Evolutionary conservation across 768 basidiomycete genomes (phyloP).

Genomic region (Trametes cingulata): DNA sequence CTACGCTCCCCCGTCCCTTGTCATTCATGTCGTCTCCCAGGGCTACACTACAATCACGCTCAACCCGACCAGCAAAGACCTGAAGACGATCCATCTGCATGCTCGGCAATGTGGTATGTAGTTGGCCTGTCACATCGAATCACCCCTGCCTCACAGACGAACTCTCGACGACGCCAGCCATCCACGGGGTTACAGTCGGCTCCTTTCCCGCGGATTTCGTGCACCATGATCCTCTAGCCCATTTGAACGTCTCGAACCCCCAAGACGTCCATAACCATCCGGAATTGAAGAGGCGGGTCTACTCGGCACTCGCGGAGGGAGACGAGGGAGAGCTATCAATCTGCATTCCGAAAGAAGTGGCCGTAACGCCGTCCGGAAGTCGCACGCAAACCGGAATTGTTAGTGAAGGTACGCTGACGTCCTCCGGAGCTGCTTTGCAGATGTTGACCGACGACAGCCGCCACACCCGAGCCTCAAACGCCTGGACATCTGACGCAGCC

Average conservation of each 20-base stretch:
- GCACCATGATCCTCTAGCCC: constrained; percentile 73
- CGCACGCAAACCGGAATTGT: constrained; percentile 41
- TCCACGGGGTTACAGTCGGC: constrained; percentile 72
- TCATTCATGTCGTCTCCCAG: constrained; percentile 39
- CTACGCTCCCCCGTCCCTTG: constrained; percentile 18
- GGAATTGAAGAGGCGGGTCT: constrained; percentile 90
- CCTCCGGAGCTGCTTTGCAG: neutral
- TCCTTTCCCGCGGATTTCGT: constrained; percentile 75
- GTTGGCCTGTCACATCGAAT: constrained; percentile 15
- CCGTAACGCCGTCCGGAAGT: constrained; percentile 60
- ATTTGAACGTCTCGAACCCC: constrained; percentile 61
- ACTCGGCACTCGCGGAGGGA: constrained; percentile 85
- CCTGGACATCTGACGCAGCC: constrained; percentile 43
- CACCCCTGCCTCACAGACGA: constrained; percentile 25
- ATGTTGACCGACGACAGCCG: constrained; percentile 39
- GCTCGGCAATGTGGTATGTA: constrained; percentile 83
- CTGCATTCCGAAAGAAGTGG: constrained; percentile 73
- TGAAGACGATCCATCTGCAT: constrained; percentile 85
- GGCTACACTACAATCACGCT: constrained; percentile 94
- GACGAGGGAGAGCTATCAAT: constrained; percentile 96
- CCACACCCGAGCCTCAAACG: constrained; percentile 84
- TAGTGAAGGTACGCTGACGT: constrained; percentile 54
- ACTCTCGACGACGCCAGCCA: constrained; percentile 45
- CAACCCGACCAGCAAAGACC: constrained; percentile 73
- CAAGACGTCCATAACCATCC: constrained; percentile 87